Evolutionary conservation across 805 yeast genomes (phyloP), one percentile per base, ranked within the genome.

Genomic region (Danielia reshetovae): DNA sequence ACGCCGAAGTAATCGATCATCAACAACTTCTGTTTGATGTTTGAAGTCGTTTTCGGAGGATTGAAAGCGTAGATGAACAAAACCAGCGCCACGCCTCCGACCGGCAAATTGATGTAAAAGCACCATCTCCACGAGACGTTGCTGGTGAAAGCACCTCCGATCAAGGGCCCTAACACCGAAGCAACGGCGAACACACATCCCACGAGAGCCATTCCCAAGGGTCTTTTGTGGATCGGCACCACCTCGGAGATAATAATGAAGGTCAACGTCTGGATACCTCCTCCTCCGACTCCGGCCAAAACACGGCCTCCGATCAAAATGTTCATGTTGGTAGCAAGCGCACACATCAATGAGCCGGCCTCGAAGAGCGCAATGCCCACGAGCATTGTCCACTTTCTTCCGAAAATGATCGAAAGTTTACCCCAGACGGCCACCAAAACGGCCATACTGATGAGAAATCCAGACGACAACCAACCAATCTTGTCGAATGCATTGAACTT

Each of bases 281-380:
- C 63, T 11, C 59, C 68, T 10, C 69, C 69, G 17, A 61, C 42
- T 31, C 68, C 68, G 3, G 59, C 63, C 26, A 62, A 42, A 3
- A 57, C 67, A 46, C 69, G 46, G 5, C 70, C 70, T 4, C 71
- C 70, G 40, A 65, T 65, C 18, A 65, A 50, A n/a, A 54, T 49
- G 40, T 62, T 53, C 70, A 65, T 65, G 35, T 36, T 41, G 14
- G 44, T 46, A 4, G 69, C 44, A 35, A 65, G 51, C 0, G 69
- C 70, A 45, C 67, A 59, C 52, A 65, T 50, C 27, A 65, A 49
- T 5, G 70, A 64, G 3, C 63, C 63, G 6, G 54, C 55, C 45
- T 59, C 63, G 32, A 59, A 59, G 14, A 59, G 35, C 13, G 54
- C 34, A 28, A 57, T 42, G 2, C 55, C 51, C 2, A 37, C 46